Evolutionary conservation across 495 filamentous ascomycete species (phyloP).

Genomic region (Umbilicaria muhlenbergii): DNA sequence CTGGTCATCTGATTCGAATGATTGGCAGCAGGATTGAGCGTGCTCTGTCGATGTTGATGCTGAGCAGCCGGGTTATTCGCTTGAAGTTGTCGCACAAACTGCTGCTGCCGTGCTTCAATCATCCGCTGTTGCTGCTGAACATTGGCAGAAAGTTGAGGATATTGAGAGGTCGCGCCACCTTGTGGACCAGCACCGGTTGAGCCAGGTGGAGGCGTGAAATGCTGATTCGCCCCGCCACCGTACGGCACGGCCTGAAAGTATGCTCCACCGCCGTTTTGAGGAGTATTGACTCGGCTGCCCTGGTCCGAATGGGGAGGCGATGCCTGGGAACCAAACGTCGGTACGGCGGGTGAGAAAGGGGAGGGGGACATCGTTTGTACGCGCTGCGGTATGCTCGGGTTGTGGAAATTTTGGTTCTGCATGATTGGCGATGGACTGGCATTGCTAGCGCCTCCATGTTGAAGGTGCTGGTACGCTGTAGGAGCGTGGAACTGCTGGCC

Average conservation of each 20-base stretch:
- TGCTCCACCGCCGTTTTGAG: slow-evolving; percentile 46
- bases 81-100: slow-evolving; percentile 48
- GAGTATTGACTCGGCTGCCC: slow-evolving; percentile 53
- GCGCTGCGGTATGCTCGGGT: slow-evolving; percentile 51
- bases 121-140: slow-evolving; percentile 27
- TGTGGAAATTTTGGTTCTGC: slow-evolving; percentile 57
- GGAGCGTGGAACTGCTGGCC: slow-evolving; percentile 37
- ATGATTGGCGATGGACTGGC: slow-evolving; percentile 78
- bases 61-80: slow-evolving; percentile 28
- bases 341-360: slow-evolving; percentile 70
- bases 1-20: slow-evolving; percentile 10
- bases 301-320: slow-evolving; percentile 70
- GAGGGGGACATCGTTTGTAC: slow-evolving; percentile 84
- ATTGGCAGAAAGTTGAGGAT: slow-evolving; percentile 29
- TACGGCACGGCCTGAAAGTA: slow-evolving; percentile 40
- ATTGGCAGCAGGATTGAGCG: slow-evolving; percentile 30
- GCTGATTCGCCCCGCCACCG: slow-evolving; percentile 12
- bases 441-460: slow-evolving; percentile 64
- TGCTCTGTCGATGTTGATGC: slow-evolving; percentile 22
- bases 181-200: slow-evolving; percentile 14
- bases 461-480: slow-evolving; percentile 66
- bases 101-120: slow-evolving; percentile 21
- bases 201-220: slow-evolving; percentile 31
- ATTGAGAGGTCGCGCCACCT: slow-evolving; percentile 15
- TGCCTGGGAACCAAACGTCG: slow-evolving; percentile 58